Conservation (phyloP, 1,139 yeast genomes). For the Hansenula lynferdii region DNA sequence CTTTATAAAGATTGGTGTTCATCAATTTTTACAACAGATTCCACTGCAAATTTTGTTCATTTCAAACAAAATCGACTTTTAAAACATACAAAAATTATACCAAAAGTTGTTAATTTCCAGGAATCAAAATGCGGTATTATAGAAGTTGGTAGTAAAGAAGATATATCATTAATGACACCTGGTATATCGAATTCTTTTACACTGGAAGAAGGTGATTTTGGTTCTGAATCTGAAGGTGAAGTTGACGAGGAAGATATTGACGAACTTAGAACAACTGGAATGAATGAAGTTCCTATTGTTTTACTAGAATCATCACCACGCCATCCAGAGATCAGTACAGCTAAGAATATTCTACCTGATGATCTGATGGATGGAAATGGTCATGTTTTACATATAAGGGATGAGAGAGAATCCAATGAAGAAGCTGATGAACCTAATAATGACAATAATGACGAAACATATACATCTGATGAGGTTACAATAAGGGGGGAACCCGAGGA, state of each 20-base stretch:
- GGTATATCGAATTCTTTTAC: conserved; percentile 6
- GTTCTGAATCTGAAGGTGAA: conserved; percentile 4
- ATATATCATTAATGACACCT: neutral
- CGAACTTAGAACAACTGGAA: neutral
- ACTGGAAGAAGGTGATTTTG: conserved; percentile 14
- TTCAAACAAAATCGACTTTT: conserved; percentile 9
- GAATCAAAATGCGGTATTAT: conserved; percentile 7
- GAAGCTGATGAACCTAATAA: neutral
- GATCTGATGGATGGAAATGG: conserved; percentile 1
- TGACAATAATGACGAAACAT: neutral
- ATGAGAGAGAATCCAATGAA: neutral
- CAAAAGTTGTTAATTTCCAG: conserved; percentile 8
- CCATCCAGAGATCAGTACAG: conserved; percentile 10
- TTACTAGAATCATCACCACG: conserved; percentile 10
- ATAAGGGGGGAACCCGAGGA: no score
- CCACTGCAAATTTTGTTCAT: conserved; percentile 13
- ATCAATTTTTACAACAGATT: neutral
- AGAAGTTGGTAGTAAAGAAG: neutral
- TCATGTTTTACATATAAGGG: neutral
- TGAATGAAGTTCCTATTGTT: neutral
- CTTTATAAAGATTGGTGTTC: conserved; percentile 18
- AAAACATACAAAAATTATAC: neutral
- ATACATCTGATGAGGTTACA: neutral
- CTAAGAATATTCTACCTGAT: conserved; percentile 12
- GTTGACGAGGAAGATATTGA: conserved; percentile 3